Evolutionary conservation across 2,329 filamentous ascomycete genomes (phyloP).

Genomic region (Pestalotiopsis fici): DNA sequence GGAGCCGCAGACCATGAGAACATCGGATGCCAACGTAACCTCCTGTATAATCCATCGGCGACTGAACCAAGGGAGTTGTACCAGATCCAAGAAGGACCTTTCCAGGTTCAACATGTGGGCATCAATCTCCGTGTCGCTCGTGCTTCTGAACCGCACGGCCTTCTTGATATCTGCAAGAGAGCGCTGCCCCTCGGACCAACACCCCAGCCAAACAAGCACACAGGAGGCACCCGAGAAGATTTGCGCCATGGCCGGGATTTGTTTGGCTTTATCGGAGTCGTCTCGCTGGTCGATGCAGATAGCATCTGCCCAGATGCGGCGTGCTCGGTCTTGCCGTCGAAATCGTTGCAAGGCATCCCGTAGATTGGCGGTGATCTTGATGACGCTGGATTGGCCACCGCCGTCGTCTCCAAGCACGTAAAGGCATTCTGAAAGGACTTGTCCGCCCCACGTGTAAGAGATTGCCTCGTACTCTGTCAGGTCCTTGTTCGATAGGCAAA

Average conservation of each 20-base stretch:
- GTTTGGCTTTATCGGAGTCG: background rate
- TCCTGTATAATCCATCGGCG: background rate
- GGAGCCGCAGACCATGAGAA: background rate
- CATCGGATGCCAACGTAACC: background rate
- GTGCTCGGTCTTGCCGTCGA: accelerated
- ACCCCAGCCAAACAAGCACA: background rate
- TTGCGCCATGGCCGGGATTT: background rate
- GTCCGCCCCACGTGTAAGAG: background rate
- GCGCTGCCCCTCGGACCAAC: background rate
- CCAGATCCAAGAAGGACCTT: background rate
- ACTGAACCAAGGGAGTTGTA: background rate
- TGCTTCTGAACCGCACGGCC: background rate
- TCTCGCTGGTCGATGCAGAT: background rate
- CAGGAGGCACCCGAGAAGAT: background rate
- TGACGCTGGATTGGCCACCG: background rate
- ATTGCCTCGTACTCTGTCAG: background rate
- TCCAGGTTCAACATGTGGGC: background rate
- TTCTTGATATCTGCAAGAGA: background rate
- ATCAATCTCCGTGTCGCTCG: no score
- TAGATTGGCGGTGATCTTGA: background rate
- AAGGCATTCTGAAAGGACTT: background rate
- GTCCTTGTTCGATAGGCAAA: background rate
- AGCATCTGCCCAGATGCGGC: background rate
- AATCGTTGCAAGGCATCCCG: background rate
- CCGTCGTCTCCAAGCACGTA: background rate